Evolutionary conservation across 306 rosid species (phyloP).

Genomic region (Cicer chorassanicum): DNA sequence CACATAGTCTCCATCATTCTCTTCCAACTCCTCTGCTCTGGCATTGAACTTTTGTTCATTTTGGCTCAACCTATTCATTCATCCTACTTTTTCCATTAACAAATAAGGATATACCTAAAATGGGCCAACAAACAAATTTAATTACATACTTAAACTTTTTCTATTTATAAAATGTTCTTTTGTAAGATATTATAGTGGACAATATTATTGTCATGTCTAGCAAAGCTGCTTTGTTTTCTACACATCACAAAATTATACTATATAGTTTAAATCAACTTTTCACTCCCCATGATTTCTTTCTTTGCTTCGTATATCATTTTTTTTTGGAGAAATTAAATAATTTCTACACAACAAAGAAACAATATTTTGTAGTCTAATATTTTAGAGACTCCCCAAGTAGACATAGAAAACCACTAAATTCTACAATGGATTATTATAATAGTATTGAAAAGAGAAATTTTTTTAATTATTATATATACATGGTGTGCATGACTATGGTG

Average conservation of each 20-base stretch:
- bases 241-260: constrained; percentile 5
- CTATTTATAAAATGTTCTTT: constrained; percentile 31
- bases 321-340: background rate
- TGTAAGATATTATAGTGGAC: constrained; percentile 21
- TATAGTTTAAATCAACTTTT: background rate
- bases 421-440: constrained; percentile 26
- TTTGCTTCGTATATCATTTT: background rate
- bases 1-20: constrained; percentile 47
- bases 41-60: constrained; percentile 42
- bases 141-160: constrained; percentile 36
- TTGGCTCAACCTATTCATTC: constrained; percentile 36
- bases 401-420: constrained; percentile 37
- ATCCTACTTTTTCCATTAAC: constrained; percentile 35
- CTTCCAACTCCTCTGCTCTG: constrained; percentile 49
- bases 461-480: constrained; percentile 14
- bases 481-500: constrained; percentile 55
- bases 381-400: constrained; percentile 10
- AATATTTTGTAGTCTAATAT: constrained; percentile 3
- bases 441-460: constrained; percentile 23
- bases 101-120: constrained; percentile 40
- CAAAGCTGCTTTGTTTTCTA: constrained; percentile 14
- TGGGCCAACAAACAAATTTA: constrained; percentile 41
- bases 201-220: constrained; percentile 22
- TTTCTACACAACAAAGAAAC: constrained; percentile 15
- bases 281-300: constrained; percentile 30